These are phyloP conservation scores for Magnusiomyces magnusii DNA, from an alignment of 1,139 yeast genomes.

Conservation along the genomic window DNA sequence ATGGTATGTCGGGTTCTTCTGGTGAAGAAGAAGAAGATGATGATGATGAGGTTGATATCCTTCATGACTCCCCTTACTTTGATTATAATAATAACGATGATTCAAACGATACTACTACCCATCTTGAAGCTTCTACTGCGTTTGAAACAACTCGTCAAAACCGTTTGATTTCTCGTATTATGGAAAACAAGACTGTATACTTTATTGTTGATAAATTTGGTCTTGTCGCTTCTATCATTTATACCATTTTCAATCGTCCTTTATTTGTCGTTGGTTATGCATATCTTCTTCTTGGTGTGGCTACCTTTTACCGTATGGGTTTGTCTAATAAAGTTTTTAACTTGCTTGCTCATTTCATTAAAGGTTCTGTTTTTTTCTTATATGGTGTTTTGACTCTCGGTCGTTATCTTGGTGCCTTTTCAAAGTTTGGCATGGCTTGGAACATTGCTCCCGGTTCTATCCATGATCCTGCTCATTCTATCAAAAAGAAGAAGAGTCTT, in stretches of 20 bases:
- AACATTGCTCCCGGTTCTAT: constrained; percentile 42
- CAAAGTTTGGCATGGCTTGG: constrained; percentile 86
- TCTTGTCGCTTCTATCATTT: constrained; percentile 35
- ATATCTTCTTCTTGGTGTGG: constrained; percentile 67
- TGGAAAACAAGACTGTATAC: constrained; percentile 29
- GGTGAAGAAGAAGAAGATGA: constrained; percentile 2
- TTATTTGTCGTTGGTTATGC: constrained; percentile 53
- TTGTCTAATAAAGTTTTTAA: constrained; percentile 61
- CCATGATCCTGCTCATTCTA: constrained; percentile 6
- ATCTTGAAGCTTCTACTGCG: background rate
- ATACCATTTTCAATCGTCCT: constrained; percentile 54
- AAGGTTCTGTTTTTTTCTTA: constrained; percentile 81
- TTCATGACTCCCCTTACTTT: constrained; percentile 5
- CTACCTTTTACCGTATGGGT: constrained; percentile 66
- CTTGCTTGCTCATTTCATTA: constrained; percentile 87
- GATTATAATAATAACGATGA: constrained; percentile 13
- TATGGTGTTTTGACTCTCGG: constrained; percentile 72
- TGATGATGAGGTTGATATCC: constrained; percentile 12
- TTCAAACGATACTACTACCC: constrained; percentile 2
- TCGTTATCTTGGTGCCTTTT: constrained; percentile 78
- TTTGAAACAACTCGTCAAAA: constrained; percentile 16
- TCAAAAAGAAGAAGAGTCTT: background rate
- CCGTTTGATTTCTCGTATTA: constrained; percentile 23
- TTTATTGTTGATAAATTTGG: constrained; percentile 36
- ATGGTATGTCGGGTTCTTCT: constrained; percentile 15